Base-by-base conservation (phyloP, 2,329 filamentous ascomycete genomes). In the Talaromyces sp. region DNA sequence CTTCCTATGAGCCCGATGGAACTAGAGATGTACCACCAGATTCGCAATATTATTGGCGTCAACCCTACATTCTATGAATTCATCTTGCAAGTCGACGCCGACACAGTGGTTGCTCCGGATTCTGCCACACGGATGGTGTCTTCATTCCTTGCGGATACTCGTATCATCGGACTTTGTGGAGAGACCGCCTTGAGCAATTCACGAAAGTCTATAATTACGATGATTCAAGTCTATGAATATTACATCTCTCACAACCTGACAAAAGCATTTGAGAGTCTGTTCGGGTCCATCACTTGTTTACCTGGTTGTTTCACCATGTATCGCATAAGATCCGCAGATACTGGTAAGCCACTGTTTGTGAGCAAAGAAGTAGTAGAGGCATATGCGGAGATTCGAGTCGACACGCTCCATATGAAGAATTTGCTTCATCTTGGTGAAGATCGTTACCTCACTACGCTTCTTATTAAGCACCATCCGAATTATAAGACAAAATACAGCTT, bases 221-320 rank as follows among this genome's bases (percentile, higher is more conserved):
- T 98, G 94, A 99, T 99, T 76, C 95, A 99, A 79, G 94, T 99
- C 39, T 99, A 98, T 83, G 94, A 99, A 79, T 99, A 99, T 84
- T 99, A 93, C 82, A 99, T 99, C 73, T 98, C 94, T 60, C 94
- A 99, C 83, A 96, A 98, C 77, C 81, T 99, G 71, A 89, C 91
- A 71, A 98, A 99, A 82, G 95, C 94, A 13, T 99, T 99, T 77
- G 94, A 98, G 80, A 95, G 91, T 80, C 84, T 99, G 72, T 99
- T 99, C 75, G 95, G 94, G 65, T 96, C 92, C 70, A 94, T 99
- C 71, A 99, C 95, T 60, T 99, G 95, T 85, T 84, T 99, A 75
- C 95, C 95, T 27, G 95, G 95, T 83, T 99, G 95, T 86, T 99
- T 98, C 86, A 93, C 90, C 72, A 99, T 99, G 95, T 99, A 97